Percentiles rank a stretch among this genome's conserved stretches.
These are phyloP conservation scores for Cyclaneusma minus DNA, from an alignment of 2,329 filamentous ascomycete species.

Conservation along the genomic window DNA sequence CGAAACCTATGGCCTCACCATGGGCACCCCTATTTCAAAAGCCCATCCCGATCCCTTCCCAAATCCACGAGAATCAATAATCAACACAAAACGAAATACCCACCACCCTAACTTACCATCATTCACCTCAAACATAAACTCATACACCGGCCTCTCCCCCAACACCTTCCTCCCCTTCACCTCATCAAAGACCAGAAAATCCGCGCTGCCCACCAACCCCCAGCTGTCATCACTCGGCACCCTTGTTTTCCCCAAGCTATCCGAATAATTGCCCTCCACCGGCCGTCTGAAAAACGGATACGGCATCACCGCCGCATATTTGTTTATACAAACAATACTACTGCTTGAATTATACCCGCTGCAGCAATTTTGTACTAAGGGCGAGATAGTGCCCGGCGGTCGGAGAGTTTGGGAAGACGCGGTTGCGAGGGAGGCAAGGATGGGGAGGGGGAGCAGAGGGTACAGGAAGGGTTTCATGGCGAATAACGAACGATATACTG, in stretches of 20 bases:
- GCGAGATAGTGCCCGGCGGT: conserved; percentile 15
- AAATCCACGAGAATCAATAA: no score
- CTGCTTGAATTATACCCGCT: no score
- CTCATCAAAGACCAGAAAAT: conserved; percentile 23
- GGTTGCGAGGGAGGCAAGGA: no score
- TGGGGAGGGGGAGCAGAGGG: no score
- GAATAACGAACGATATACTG: no score
- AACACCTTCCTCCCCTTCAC: conserved; percentile 20
- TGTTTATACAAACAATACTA: conserved; percentile 22
- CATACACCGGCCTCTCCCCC: conserved; percentile 20
- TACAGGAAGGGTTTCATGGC: no score
- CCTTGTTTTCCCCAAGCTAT: conserved; percentile 2
- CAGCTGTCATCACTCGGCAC: conserved; percentile 18
- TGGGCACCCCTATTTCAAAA: no score
- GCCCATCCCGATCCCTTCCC: no score
- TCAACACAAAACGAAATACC: no score
- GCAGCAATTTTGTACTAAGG: conserved; percentile 17
- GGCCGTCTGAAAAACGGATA: conserved; percentile 23
- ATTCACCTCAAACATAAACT: conserved; percentile 19
- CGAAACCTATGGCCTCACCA: no score
- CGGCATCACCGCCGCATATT: conserved; percentile 16
- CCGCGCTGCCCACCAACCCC: conserved; percentile 16
- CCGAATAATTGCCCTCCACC: background rate
- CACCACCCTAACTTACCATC: no score
- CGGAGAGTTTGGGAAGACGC: no score